phyloP scores from a whole-genome alignment of 768 basidiomycete genomes.

The Auricularia sp. region DNA sequence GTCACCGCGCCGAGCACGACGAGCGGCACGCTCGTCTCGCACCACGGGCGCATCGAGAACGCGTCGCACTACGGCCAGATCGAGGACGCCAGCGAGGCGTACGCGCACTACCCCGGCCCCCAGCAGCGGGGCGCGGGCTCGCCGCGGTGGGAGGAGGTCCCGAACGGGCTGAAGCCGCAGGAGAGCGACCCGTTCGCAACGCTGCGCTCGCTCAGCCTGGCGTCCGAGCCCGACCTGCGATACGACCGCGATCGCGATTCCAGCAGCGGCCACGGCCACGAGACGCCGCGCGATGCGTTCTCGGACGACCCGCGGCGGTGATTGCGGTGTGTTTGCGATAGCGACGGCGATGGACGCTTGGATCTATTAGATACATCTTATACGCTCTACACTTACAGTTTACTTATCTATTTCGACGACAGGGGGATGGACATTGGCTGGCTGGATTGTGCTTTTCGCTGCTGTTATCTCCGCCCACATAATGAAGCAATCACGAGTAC shows the following conservation, averaged over 20 bases:
- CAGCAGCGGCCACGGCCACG: background rate
- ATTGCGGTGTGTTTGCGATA: too few relatives aligned
- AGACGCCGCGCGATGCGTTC: background rate
- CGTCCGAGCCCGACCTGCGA: background rate
- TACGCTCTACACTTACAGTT: too few relatives aligned
- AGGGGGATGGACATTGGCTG: too few relatives aligned
- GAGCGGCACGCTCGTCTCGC: background rate
- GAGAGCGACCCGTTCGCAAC: slow-evolving; percentile 1
- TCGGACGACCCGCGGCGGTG: background rate
- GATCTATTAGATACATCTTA: too few relatives aligned
- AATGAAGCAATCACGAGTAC: too few relatives aligned
- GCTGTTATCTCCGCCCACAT: too few relatives aligned
- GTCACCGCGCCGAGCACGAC: background rate
- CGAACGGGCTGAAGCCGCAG: background rate
- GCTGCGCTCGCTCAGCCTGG: background rate
- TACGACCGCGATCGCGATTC: background rate
- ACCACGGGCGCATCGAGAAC: background rate
- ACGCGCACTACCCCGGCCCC: background rate
- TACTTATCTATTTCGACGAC: too few relatives aligned
- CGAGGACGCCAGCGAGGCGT: background rate
- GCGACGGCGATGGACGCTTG: too few relatives aligned
- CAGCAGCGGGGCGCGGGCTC: too few relatives aligned
- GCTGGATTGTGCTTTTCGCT: too few relatives aligned
- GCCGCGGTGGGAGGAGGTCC: background rate
- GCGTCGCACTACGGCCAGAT: background rate